Evolutionary conservation across 2,329 filamentous ascomycete genomes (phyloP).

Genomic region (Colletotrichum liaoningense): DNA sequence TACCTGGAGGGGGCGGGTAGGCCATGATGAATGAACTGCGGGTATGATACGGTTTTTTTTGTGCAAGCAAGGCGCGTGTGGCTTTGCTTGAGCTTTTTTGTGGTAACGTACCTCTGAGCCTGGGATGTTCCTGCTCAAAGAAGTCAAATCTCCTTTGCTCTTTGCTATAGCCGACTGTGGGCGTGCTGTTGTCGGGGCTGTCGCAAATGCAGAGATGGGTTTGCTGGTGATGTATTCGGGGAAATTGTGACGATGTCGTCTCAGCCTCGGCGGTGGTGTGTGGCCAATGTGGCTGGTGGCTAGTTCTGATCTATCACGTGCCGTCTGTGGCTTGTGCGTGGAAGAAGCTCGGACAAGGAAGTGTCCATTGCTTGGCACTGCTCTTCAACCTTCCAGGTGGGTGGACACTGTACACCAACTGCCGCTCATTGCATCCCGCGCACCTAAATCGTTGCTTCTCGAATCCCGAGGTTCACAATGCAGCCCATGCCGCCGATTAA

Average conservation of each 20-base stretch:
- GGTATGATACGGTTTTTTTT: slow-evolving; percentile 13
- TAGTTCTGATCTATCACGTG: slow-evolving; percentile 6
- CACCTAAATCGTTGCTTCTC: background rate
- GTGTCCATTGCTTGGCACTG: background rate
- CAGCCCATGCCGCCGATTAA: slow-evolving; percentile 17
- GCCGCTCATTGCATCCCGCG: slow-evolving; percentile 11
- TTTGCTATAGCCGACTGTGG: slow-evolving; percentile 11
- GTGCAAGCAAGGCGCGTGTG: slow-evolving; percentile 11
- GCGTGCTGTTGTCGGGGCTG: slow-evolving; percentile 2
- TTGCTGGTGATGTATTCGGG: background rate
- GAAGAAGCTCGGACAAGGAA: too few relatives aligned
- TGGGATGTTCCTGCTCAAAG: slow-evolving; percentile 48
- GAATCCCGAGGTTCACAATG: slow-evolving; percentile 20
- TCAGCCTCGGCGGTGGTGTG: slow-evolving; percentile 21
- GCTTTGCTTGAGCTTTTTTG: slow-evolving; percentile 38
- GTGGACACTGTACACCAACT: background rate
- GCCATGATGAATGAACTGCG: slow-evolving; percentile 77
- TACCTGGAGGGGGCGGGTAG: slow-evolving; percentile 88
- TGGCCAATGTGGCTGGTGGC: slow-evolving; percentile 16
- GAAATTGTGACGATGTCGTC: slow-evolving; percentile 12
- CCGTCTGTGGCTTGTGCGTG: background rate
- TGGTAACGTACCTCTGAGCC: slow-evolving; percentile 64
- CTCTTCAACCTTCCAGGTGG: background rate
- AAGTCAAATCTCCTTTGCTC: slow-evolving; percentile 21
- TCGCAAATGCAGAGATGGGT: slow-evolving; percentile 24